Evolutionary conservation across 2,329 filamentous ascomycete genomes (phyloP).

Genomic region (Talaromyces pinophilus): DNA sequence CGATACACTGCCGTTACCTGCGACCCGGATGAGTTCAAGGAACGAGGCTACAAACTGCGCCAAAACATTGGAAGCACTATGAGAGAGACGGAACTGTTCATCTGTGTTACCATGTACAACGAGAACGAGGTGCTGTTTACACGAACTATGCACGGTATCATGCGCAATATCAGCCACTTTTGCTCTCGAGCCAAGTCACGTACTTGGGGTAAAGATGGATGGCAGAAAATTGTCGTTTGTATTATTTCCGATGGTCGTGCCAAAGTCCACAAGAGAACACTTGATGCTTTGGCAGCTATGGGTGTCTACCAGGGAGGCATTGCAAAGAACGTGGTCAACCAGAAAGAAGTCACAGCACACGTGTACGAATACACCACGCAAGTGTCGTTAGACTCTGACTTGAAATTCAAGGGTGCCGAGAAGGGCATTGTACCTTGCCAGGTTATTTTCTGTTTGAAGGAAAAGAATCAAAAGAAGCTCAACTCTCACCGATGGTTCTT

Average conservation of each 20-base stretch:
- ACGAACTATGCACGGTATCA: constrained; percentile 96
- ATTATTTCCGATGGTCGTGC: constrained; percentile 93
- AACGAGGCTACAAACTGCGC: constrained; percentile 84
- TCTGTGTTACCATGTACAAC: constrained; percentile 99
- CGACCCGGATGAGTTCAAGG: constrained; percentile 90
- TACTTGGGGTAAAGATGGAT: constrained; percentile 95
- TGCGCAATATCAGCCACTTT: constrained; percentile 97
- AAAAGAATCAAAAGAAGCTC: constrained; percentile 95
- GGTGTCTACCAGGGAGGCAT: constrained; percentile 98
- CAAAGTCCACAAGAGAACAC: constrained; percentile 87
- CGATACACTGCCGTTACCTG: constrained; percentile 98
- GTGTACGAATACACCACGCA: constrained; percentile 99
- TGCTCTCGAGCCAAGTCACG: constrained; percentile 88
- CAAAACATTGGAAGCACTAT: constrained; percentile 82
- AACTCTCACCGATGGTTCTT: constrained; percentile 99
- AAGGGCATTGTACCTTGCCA: constrained; percentile 98
- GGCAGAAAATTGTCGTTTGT: constrained; percentile 99
- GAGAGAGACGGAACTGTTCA: constrained; percentile 91
- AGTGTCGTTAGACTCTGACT: constrained; percentile 88
- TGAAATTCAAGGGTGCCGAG: constrained; percentile 98
- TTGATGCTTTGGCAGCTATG: constrained; percentile 94
- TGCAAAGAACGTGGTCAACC: constrained; percentile 97
- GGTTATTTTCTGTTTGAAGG: constrained; percentile 97
- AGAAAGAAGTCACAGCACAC: constrained; percentile 90
- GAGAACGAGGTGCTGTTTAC: constrained; percentile 97